Conservation (phyloP, 805 yeast species). For the Candida pseudofarinosa region DNA sequence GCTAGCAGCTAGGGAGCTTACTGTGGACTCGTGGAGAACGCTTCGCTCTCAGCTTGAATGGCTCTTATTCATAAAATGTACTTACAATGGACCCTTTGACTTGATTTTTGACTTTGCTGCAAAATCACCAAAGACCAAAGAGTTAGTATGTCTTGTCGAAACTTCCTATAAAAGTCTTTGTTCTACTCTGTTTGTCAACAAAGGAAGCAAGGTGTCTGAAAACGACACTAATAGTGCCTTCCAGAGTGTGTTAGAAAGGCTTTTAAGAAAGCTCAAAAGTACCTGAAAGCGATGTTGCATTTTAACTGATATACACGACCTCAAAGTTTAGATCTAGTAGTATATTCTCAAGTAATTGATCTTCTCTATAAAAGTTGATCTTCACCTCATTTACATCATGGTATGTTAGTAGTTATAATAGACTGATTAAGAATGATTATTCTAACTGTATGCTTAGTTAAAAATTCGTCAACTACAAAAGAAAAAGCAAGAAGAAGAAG, state of each 20-base stretch:
- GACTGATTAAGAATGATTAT: not conserved
- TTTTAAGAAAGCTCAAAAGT: not conserved
- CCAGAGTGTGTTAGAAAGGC: not conserved
- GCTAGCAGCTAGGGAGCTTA: not conserved
- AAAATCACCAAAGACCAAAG: not conserved
- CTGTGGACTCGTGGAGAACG: not conserved
- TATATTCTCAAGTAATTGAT: not conserved
- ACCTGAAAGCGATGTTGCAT: not conserved
- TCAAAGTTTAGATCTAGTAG: not conserved
- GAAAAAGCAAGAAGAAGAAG: conserved; percentile 49
- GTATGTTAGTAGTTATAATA: conserved; percentile 3
- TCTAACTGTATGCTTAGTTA: conserved; percentile 38
- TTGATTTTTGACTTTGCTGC: not conserved
- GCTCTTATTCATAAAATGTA: not conserved
- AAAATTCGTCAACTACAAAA: conserved; percentile 58
- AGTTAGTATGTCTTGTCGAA: not conserved
- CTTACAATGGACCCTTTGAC: not conserved
- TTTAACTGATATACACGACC: not conserved
- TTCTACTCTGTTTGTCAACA: not conserved
- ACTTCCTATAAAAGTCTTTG: too few relatives aligned
- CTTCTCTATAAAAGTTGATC: not conserved
- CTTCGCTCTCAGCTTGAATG: not conserved
- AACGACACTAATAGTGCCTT: not conserved
- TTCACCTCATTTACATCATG: conserved; percentile 1
- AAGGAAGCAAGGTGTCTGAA: not conserved